These are phyloP conservation scores for Metarhizium rileyi DNA, from an alignment of 2,329 filamentous ascomycete genomes.

Conservation along the genomic window DNA sequence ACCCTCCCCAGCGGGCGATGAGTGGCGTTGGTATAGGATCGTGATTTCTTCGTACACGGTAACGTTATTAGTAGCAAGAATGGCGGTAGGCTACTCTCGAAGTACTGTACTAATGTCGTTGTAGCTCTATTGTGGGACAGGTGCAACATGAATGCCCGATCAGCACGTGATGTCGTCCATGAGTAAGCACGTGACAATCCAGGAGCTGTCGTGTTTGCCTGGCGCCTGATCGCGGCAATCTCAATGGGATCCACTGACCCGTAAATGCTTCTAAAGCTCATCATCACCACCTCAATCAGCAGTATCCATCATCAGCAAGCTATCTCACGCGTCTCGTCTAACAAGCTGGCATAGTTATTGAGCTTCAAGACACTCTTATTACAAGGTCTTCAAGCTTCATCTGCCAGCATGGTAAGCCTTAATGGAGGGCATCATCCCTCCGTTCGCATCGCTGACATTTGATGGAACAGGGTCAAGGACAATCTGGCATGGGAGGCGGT, in stretches of 20 bases:
- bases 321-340: neutral
- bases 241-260: conserved; percentile 17
- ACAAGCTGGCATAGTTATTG: neutral
- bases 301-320: conserved; percentile 1
- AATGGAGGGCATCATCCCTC: neutral
- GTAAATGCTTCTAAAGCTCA: conserved; percentile 14
- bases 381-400: conserved; percentile 20
- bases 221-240: conserved; percentile 29
- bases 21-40: too few relatives aligned
- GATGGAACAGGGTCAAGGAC: conserved; percentile 59
- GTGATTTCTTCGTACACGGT: too few relatives aligned
- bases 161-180: neutral
- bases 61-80: too few relatives aligned
- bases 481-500: conserved; percentile 76
- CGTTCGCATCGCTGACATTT: conserved; percentile 1
- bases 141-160: too few relatives aligned
- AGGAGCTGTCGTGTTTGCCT: conserved; percentile 35
- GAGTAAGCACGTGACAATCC: neutral
- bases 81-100: too few relatives aligned
- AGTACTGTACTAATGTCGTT: too few relatives aligned
- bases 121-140: too few relatives aligned
- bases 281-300: conserved; percentile 11
- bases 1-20: too few relatives aligned
- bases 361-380: neutral
- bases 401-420: conserved; percentile 26